A percentile compares a stretch with the other conserved stretches of the same genome.
phyloP scores from a whole-genome alignment of 73 alveolate species.

The Paramecium sonneborni region DNA sequence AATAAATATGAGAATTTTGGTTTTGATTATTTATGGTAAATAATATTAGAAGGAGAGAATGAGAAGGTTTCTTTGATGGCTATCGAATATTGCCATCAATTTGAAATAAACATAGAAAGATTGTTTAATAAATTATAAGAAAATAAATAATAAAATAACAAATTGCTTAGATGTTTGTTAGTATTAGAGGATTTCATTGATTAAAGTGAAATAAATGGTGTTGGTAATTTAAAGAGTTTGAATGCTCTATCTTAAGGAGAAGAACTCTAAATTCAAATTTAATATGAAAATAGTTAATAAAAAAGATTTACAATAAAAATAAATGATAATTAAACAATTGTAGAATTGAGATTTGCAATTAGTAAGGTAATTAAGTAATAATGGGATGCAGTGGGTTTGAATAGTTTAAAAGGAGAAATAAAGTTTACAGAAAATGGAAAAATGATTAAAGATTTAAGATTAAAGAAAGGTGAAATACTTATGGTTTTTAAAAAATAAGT shows the following conservation, averaged over 20 bases:
- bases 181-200: constrained; percentile 72
- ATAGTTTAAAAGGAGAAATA: constrained; percentile 72
- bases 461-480: constrained; percentile 57
- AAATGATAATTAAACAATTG: constrained; percentile 79
- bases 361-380: constrained; percentile 65
- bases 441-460: constrained; percentile 80
- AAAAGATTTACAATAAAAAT: constrained; percentile 74
- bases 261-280: constrained; percentile 46
- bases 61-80: neutral
- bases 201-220: constrained; percentile 87
- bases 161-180: constrained; percentile 61
- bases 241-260: constrained; percentile 71
- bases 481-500: constrained; percentile 17
- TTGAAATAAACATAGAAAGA: neutral
- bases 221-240: constrained; percentile 79
- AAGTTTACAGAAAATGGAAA: constrained; percentile 85
- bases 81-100: constrained; percentile 5
- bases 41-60: constrained; percentile 62
- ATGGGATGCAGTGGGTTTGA: constrained; percentile 73
- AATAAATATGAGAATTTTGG: constrained; percentile 67
- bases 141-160: constrained; percentile 59
- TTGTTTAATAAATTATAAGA: constrained; percentile 37
- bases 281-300: constrained; percentile 64
- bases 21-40: constrained; percentile 67
- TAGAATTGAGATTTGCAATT: constrained; percentile 79